These are phyloP conservation scores for Cladophialophora yegresii DNA, from an alignment of 2,329 filamentous ascomycete genomes.

Conservation along the genomic window DNA sequence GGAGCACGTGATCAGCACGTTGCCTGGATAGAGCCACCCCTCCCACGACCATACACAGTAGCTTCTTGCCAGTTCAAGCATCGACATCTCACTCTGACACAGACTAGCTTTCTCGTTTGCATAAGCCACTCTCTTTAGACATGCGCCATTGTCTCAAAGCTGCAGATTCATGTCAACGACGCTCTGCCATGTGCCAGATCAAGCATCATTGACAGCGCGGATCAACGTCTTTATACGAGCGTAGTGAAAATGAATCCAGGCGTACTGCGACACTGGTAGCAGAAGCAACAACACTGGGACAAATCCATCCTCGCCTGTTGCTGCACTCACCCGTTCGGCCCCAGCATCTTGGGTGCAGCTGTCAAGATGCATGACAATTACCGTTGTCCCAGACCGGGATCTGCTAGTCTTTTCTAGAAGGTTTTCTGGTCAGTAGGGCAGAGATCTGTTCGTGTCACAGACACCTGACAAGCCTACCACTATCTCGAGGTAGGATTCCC, in stretches of 20 bases:
- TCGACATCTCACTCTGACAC: no score
- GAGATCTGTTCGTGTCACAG: conserved; percentile 23
- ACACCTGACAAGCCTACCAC: background rate
- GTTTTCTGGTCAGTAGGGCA: conserved; percentile 11
- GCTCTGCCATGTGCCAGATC: conserved; percentile 6
- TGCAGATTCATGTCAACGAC: conserved; percentile 18
- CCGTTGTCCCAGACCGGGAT: conserved; percentile 4
- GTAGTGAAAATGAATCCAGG: background rate
- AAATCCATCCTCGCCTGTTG: conserved; percentile 15
- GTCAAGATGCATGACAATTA: conserved; percentile 27
- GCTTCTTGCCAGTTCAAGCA: no score
- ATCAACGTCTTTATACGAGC: conserved; percentile 8
- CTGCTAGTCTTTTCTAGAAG: conserved; percentile 18
- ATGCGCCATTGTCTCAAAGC: background rate
- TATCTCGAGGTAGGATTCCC: background rate
- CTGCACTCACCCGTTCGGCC: conserved; percentile 10
- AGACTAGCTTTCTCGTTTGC: background rate
- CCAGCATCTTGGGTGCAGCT: conserved; percentile 16
- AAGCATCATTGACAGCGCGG: conserved; percentile 4
- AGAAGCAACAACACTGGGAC: background rate
- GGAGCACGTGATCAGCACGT: background rate
- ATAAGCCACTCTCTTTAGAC: background rate
- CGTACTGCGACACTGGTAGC: background rate
- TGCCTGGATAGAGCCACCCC: background rate
- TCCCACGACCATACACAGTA: no score